These are phyloP conservation scores for Hansenula lynferdii DNA, from an alignment of 1,139 yeast genomes.

Conservation along the genomic window DNA sequence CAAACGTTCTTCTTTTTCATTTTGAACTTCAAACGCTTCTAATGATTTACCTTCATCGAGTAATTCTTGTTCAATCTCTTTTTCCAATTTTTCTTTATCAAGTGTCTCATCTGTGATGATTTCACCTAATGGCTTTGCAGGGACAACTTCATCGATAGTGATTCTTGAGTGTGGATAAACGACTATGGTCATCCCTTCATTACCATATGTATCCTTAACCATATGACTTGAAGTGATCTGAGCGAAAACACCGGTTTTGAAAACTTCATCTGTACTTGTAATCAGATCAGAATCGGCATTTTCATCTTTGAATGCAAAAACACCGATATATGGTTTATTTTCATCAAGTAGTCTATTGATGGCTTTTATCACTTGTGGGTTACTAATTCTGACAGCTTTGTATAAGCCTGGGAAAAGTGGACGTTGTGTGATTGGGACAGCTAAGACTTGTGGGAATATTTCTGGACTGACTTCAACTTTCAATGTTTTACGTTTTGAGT, in stretches of 20 bases:
- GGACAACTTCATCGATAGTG: conserved; percentile 60
- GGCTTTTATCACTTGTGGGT: conserved; percentile 83
- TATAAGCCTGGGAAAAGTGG: conserved; percentile 61
- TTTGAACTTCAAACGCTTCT: conserved; percentile 16
- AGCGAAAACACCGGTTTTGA: conserved; percentile 79
- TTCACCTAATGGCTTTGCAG: conserved; percentile 40
- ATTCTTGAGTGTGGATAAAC: conserved; percentile 84
- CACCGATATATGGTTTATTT: conserved; percentile 81
- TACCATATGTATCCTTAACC: conserved; percentile 53
- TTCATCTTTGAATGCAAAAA: conserved; percentile 72
- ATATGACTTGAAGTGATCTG: conserved; percentile 69
- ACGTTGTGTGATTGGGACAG: conserved; percentile 54
- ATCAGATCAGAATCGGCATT: conserved; percentile 73
- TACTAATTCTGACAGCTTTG: conserved; percentile 74
- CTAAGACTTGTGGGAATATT: conserved; percentile 54
- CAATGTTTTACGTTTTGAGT: conserved; percentile 8
- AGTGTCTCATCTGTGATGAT: conserved; percentile 20
- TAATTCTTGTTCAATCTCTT: conserved; percentile 21
- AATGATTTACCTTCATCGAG: conserved; percentile 21
- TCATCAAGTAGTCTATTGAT: conserved; percentile 66
- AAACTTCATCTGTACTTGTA: conserved; percentile 56
- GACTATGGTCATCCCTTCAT: conserved; percentile 50
- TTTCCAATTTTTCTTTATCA: conserved; percentile 18
- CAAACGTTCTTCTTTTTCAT: conserved; percentile 28
- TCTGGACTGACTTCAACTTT: conserved; percentile 31